Evolutionary conservation across 495 filamentous ascomycete species (phyloP).

Genomic region (Cercophora samala): DNA sequence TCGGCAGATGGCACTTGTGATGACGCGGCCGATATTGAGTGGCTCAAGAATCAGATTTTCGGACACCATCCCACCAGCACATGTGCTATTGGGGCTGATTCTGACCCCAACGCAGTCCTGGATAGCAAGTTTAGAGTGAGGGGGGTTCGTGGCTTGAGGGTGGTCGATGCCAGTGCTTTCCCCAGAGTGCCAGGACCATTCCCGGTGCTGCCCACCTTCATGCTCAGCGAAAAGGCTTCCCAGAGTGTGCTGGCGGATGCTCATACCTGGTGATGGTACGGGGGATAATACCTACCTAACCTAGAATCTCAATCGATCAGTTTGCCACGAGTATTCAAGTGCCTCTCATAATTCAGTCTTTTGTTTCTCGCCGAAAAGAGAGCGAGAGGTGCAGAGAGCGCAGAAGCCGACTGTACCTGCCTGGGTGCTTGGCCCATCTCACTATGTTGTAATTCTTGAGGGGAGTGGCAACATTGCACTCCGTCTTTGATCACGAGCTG

Average conservation of each 20-base stretch:
- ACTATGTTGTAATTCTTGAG: background rate
- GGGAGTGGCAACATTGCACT: background rate
- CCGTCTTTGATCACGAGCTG: background rate
- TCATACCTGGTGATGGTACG: background rate
- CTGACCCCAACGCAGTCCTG: constrained; percentile 49
- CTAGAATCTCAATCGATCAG: too few species aligned
- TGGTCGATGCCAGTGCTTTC: constrained; percentile 58
- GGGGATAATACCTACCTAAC: background rate
- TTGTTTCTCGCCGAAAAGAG: too few species aligned
- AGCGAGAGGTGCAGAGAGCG: too few species aligned
- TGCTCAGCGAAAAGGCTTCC: constrained; percentile 57
- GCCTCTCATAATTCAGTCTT: too few species aligned
- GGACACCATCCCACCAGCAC: constrained; percentile 54
- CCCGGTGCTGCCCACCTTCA: constrained; percentile 58
- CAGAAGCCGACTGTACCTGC: too few species aligned
- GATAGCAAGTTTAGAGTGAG: constrained; percentile 52
- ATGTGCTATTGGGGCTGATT: constrained; percentile 50
- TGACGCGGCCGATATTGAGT: constrained; percentile 41
- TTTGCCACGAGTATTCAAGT: too few species aligned
- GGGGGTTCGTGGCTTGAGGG: constrained; percentile 51
- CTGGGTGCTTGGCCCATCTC: background rate
- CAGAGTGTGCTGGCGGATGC: constrained; percentile 49
- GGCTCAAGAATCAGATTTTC: constrained; percentile 40
- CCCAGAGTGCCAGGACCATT: constrained; percentile 55
- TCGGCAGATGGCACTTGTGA: constrained; percentile 50